Evolutionary conservation across 164 flowering plant genomes (phyloP).

Genomic region (Litsea cubeba): DNA sequence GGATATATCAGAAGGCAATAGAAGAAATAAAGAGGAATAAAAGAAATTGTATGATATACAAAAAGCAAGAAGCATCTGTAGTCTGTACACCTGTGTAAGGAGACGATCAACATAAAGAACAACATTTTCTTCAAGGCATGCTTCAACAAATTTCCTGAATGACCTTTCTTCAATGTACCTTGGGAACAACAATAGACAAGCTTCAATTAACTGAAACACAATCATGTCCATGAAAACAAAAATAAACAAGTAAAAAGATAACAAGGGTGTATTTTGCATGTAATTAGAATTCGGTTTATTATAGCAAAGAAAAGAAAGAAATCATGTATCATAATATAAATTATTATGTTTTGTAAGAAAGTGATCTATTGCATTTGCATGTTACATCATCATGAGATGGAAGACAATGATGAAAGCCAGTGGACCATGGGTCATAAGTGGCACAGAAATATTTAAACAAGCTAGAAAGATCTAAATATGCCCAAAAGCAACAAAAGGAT

Average conservation of each 20-base stretch:
- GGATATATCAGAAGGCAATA: not conserved
- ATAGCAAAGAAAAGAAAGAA: too few relatives aligned
- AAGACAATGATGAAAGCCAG: too few relatives aligned
- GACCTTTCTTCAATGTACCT: constrained; percentile 98
- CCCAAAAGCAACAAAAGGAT: too few relatives aligned
- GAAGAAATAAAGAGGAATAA: not conserved
- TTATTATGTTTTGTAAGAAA: too few relatives aligned
- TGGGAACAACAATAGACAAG: not conserved
- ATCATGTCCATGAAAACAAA: not conserved
- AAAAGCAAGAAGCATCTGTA: not conserved
- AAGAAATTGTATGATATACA: not conserved
- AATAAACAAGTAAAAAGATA: not conserved
- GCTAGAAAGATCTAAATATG: too few relatives aligned
- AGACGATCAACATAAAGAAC: constrained; percentile 94
- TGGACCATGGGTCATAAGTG: too few relatives aligned
- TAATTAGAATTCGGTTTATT: not conserved
- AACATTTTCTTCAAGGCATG: constrained; percentile 90
- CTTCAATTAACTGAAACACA: not conserved
- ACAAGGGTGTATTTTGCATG: not conserved
- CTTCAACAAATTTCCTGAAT: constrained; percentile 90
- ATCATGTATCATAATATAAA: too few relatives aligned
- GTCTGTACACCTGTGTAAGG: constrained; percentile 73
- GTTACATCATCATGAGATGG: too few relatives aligned
- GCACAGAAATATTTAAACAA: too few relatives aligned
- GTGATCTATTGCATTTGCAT: too few relatives aligned